Conservation (phyloP, 176 grass and related monocot genomes). For the Ananas comosus region DNA sequence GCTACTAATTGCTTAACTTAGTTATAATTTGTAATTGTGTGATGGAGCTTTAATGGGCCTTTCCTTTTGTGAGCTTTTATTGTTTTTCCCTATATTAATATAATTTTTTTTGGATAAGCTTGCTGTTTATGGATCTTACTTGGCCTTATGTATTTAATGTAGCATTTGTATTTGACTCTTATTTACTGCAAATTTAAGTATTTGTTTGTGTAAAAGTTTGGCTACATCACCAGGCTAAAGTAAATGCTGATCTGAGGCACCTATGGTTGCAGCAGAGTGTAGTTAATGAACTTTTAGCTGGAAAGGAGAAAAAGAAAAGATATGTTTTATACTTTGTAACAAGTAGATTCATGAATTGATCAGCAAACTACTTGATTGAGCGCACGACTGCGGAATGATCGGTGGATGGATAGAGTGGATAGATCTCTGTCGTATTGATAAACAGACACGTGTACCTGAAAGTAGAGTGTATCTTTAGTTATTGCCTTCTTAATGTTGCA, state of each 20-base stretch:
- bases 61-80: neutral
- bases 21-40: no score
- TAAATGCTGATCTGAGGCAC: neutral
- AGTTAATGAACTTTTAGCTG: neutral
- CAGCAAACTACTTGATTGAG: no score
- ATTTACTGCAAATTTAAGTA: neutral
- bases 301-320: neutral
- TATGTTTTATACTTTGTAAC: neutral
- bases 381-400: no score
- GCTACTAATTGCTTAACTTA: no score
- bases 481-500: no score
- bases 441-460: no score
- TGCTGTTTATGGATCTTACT: neutral
- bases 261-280: neutral
- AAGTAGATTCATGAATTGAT: neutral
- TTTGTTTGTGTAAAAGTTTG: neutral
- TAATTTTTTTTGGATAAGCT: neutral
- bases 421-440: no score
- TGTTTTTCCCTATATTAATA: neutral
- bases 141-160: neutral
- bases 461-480: no score
- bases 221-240: neutral
- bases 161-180: neutral
- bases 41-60: neutral
- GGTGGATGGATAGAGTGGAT: no score